A percentile compares a stretch with the other conserved stretches of the same genome.
Evolutionary conservation across 768 basidiomycete genomes (phyloP).

Genomic region (Chalciporus pseudorubinellus): DNA sequence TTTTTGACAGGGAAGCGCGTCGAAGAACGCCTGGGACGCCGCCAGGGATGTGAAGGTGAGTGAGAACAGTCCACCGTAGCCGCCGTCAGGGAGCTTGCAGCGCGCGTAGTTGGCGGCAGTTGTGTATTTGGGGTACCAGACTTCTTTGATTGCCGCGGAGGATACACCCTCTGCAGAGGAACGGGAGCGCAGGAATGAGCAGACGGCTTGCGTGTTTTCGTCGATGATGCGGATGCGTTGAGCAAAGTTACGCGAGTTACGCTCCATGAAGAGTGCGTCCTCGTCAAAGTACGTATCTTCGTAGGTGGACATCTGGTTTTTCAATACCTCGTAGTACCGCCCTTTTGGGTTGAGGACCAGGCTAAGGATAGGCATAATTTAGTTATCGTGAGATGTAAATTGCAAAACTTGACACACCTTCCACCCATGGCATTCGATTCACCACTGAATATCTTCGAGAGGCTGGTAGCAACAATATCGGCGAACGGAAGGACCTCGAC

Average conservation of each 20-base stretch:
- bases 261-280: constrained; percentile 96
- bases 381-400: not conserved
- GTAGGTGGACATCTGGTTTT: constrained; percentile 57
- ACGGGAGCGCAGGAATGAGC: constrained; percentile 68
- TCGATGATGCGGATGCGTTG: constrained; percentile 76
- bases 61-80: constrained; percentile 87
- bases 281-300: constrained; percentile 88
- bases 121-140: constrained; percentile 87
- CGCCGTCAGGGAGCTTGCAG: constrained; percentile 56
- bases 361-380: constrained; percentile 39
- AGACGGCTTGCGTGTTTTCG: constrained; percentile 76
- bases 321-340: constrained; percentile 66
- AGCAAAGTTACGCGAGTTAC: constrained; percentile 92
- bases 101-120: constrained; percentile 69
- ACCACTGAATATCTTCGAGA: constrained; percentile 95
- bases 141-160: constrained; percentile 63
- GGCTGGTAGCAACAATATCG: constrained; percentile 87
- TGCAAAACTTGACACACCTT: constrained; percentile 53
- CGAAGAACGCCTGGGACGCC: constrained; percentile 80
- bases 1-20: constrained; percentile 78
- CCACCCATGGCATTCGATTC: constrained; percentile 97
- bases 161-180: constrained; percentile 42
- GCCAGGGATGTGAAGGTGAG: constrained; percentile 71
- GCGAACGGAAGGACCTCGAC: constrained; percentile 84
- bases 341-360: constrained; percentile 83